A percentile compares a stretch with the other conserved stretches of the same genome.
Conservation (phyloP, 2,329 filamentous ascomycete genomes). For the Penicillium sp. region DNA sequence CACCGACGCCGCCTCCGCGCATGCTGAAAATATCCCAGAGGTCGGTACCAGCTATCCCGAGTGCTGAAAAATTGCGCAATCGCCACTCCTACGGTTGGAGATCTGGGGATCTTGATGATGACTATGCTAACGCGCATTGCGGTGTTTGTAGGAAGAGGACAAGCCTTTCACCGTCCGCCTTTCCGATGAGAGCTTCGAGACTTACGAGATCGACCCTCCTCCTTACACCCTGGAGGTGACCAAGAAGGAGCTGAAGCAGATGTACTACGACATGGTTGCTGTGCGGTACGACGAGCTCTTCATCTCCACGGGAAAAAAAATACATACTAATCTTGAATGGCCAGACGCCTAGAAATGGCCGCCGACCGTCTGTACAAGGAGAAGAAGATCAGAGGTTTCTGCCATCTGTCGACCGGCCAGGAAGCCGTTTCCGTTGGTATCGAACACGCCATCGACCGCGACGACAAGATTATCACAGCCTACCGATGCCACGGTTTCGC, state of each 20-base stretch:
- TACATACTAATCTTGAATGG: conserved; percentile 10
- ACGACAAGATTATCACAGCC: conserved; percentile 94
- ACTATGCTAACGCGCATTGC: conserved; percentile 28
- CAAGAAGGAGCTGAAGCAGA: conserved; percentile 98
- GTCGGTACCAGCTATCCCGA: conserved; percentile 51
- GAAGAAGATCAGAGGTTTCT: conserved; percentile 99
- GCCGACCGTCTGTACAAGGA: conserved; percentile 99
- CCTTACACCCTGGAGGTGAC: conserved; percentile 90
- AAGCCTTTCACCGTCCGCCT: conserved; percentile 90
- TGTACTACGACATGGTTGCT: conserved; percentile 97
- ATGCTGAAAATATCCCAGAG: conserved; percentile 78
- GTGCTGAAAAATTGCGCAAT: conserved; percentile 2
- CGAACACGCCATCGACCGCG: conserved; percentile 89
- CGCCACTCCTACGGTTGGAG: too few species aligned
- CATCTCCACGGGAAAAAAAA: not conserved
- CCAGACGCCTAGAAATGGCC: conserved; percentile 98
- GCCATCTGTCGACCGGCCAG: conserved; percentile 96
- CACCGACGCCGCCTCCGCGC: conserved; percentile 90
- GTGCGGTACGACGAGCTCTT: conserved; percentile 70
- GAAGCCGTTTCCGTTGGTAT: conserved; percentile 97
- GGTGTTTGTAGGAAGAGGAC: conserved; percentile 75
- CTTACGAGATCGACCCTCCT: conserved; percentile 96
- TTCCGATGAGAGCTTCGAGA: conserved; percentile 99
- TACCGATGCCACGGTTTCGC: conserved; percentile 99
- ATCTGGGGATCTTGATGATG: not conserved